These are phyloP conservation scores for Arthrobotrys entomopaga DNA, from an alignment of 2,329 filamentous ascomycete species.

Conservation along the genomic window DNA sequence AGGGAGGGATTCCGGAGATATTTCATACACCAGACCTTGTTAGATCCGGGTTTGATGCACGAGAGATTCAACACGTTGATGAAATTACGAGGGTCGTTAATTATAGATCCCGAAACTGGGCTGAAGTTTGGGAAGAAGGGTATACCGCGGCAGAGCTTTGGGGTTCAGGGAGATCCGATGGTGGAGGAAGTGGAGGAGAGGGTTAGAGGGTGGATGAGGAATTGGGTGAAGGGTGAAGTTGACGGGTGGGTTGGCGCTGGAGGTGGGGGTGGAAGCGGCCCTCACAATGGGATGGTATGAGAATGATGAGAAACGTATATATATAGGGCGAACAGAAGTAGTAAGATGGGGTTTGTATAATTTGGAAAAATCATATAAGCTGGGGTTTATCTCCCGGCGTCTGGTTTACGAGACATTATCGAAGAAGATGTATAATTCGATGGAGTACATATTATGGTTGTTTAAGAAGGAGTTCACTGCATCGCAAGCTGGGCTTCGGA, in stretches of 20 bases:
- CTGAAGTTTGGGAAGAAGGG: slow-evolving; percentile 38
- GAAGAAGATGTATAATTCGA: neutral
- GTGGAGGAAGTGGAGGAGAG: slow-evolving; percentile 48
- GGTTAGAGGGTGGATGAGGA: slow-evolving; percentile 49
- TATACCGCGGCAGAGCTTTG: slow-evolving; percentile 45
- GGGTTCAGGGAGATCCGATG: slow-evolving; percentile 14
- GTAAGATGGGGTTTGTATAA: neutral
- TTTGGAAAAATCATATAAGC: neutral
- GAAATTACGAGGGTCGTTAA: slow-evolving; percentile 31
- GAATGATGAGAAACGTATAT: too few relatives aligned
- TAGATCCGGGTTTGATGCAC: slow-evolving; percentile 38
- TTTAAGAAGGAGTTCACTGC: slow-evolving; percentile 7
- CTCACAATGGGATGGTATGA: slow-evolving; percentile 18
- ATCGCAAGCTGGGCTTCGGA: slow-evolving; percentile 41
- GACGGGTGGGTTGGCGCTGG: slow-evolving; percentile 40
- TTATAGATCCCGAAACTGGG: slow-evolving; percentile 46
- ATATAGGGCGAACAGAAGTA: too few relatives aligned
- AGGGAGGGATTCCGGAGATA: slow-evolving; percentile 43
- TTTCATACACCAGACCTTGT: slow-evolving; percentile 41
- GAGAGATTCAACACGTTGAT: slow-evolving; percentile 46
- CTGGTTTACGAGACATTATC: slow-evolving; percentile 52
- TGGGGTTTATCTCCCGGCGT: neutral
- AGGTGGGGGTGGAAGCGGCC: neutral
- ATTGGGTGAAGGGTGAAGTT: slow-evolving; percentile 41
- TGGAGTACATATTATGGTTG: neutral